phyloP scores from a whole-genome alignment of 2,329 filamentous ascomycete species.

The Alternaria ventricosa region DNA sequence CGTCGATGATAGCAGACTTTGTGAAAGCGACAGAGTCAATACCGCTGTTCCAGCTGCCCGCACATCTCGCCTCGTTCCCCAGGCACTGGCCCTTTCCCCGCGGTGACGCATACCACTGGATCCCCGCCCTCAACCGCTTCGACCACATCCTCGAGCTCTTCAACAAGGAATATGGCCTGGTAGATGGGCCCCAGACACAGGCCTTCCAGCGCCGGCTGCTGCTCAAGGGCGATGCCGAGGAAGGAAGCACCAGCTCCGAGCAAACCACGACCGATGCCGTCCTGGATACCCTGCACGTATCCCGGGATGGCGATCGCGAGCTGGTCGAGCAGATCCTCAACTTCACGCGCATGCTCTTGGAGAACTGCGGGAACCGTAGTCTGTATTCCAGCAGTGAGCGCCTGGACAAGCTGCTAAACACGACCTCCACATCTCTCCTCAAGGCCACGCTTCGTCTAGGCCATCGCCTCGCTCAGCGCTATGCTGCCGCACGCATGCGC shows the following conservation, averaged over 20 bases:
- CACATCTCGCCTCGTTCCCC: constrained; percentile 79
- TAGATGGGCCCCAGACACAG: constrained; percentile 78
- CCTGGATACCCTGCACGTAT: constrained; percentile 65
- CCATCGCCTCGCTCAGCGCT: constrained; percentile 87
- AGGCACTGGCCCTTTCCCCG: constrained; percentile 92
- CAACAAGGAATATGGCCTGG: constrained; percentile 79
- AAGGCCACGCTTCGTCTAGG: constrained; percentile 79
- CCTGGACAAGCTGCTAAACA: constrained; percentile 87
- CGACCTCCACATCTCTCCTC: constrained; percentile 79
- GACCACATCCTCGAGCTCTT: constrained; percentile 86
- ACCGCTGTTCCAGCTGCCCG: constrained; percentile 77
- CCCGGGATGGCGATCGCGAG: constrained; percentile 77
- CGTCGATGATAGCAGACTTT: constrained; percentile 84
- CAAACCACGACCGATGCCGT: constrained; percentile 56
- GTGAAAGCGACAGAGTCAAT: constrained; percentile 72
- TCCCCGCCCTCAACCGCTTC: constrained; percentile 89
- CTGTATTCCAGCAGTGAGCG: constrained; percentile 94
- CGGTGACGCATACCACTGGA: constrained; percentile 98
- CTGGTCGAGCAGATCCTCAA: constrained; percentile 80
- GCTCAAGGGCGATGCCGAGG: constrained; percentile 62
- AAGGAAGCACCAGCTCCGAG: constrained; percentile 36
- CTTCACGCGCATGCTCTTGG: constrained; percentile 86
- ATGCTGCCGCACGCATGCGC: constrained; percentile 86
- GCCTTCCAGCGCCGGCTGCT: constrained; percentile 74
- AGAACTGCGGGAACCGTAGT: constrained; percentile 96